phyloP scores from a whole-genome alignment of 2,329 filamentous ascomycete species.

The Penicillium sp. region DNA sequence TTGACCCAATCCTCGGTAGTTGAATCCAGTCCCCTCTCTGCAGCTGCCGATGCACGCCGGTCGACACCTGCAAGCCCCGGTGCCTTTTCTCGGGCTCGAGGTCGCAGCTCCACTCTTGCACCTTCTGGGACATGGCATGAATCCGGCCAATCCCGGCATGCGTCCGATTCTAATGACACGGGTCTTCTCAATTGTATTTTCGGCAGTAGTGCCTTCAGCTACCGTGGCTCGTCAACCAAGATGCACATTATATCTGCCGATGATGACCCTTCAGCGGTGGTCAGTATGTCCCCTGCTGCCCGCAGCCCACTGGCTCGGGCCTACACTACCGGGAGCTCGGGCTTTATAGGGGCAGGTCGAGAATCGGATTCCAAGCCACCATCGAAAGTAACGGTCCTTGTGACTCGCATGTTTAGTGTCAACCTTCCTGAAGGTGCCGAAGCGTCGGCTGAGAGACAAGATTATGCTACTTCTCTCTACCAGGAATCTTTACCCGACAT shows the following conservation, averaged over 20 bases:
- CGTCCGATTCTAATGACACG: slow-evolving; percentile 52
- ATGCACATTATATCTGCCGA: slow-evolving; percentile 55
- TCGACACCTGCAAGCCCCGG: slow-evolving; percentile 34
- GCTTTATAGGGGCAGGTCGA: slow-evolving; percentile 23
- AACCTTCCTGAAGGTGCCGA: slow-evolving; percentile 49
- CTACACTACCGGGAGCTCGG: slow-evolving; percentile 39
- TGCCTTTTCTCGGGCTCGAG: slow-evolving; percentile 43
- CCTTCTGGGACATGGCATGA: slow-evolving; percentile 33
- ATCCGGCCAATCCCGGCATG: slow-evolving; percentile 35
- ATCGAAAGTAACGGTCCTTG: slow-evolving; percentile 52
- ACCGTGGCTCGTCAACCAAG: slow-evolving; percentile 59
- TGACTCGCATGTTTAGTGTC: slow-evolving; percentile 60
- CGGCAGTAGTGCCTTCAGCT: slow-evolving; percentile 57
- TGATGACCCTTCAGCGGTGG: slow-evolving; percentile 28
- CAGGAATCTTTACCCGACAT: slow-evolving; percentile 35
- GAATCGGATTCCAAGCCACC: slow-evolving; percentile 38
- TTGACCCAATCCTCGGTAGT: slow-evolving; percentile 34
- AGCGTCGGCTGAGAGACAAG: slow-evolving; percentile 33
- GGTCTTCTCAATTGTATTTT: slow-evolving; percentile 59
- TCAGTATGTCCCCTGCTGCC: slow-evolving; percentile 27
- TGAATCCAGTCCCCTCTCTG: slow-evolving; percentile 34
- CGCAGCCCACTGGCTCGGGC: slow-evolving; percentile 38
- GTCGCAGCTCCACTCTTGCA: slow-evolving; percentile 47
- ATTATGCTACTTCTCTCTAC: slow-evolving; percentile 31
- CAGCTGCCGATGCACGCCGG: slow-evolving; percentile 33